phyloP scores from a whole-genome alignment of 2,329 filamentous ascomycete species.

The Phialemonium atrogriseum region DNA sequence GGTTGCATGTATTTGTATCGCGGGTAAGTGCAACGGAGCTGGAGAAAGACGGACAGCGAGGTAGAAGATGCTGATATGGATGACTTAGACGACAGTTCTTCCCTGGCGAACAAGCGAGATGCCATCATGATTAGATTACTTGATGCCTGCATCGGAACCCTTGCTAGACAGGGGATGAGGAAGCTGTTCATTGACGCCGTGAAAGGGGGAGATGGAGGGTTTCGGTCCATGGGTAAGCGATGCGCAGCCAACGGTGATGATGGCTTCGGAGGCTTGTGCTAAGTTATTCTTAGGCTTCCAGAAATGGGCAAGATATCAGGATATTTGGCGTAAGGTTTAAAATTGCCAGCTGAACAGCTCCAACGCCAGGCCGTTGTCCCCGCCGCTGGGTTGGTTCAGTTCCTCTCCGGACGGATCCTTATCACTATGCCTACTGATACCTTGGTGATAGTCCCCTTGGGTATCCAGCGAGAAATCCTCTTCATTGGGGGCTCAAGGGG shows the following conservation, averaged over 20 bases:
- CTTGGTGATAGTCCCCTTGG: too few species aligned
- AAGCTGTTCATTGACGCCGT: conserved; percentile 48
- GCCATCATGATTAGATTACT: conserved; percentile 45
- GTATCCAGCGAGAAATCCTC: too few species aligned
- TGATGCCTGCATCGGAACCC: conserved; percentile 38
- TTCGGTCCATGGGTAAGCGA: conserved; percentile 43
- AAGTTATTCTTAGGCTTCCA: conserved; percentile 42
- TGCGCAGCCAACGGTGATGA: neutral
- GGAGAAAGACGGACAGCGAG: too few species aligned
- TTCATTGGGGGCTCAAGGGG: too few species aligned
- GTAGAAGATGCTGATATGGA: too few species aligned
- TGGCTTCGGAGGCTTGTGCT: conserved; percentile 4
- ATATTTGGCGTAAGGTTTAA: conserved; percentile 40
- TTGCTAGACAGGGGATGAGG: conserved; percentile 41
- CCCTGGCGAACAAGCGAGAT: conserved; percentile 35
- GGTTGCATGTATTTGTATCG: conserved; percentile 52
- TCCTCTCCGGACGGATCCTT: too few species aligned
- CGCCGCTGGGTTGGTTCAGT: too few species aligned
- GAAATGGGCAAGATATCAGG: conserved; percentile 50
- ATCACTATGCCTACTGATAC: too few species aligned
- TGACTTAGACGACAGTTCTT: conserved; percentile 36
- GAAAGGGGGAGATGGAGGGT: conserved; percentile 39
- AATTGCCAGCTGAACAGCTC: too few species aligned
- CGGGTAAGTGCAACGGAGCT: conserved; percentile 33
- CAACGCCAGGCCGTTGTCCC: too few species aligned